Evolutionary conservation across 176 grass and related monocot species (phyloP).

Genomic region (Carex cristatella): DNA sequence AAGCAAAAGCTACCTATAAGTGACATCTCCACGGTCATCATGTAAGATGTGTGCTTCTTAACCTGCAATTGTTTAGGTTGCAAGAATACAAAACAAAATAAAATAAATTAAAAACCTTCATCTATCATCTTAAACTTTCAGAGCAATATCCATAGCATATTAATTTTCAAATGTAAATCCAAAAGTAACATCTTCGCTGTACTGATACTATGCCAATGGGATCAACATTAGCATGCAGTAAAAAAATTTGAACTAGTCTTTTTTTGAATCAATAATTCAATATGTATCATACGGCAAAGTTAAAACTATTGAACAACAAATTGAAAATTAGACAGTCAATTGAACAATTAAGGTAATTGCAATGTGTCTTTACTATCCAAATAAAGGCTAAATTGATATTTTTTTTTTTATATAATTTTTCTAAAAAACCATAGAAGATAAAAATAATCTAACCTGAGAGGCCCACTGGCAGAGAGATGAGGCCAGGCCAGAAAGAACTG

Average conservation of each 20-base stretch:
- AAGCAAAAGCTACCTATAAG: conserved; percentile 85
- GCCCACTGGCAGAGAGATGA: conserved; percentile 94
- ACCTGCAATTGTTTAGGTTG: conserved; percentile 41
- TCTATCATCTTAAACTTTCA: neutral
- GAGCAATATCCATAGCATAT: neutral
- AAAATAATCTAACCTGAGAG: conserved; percentile 54
- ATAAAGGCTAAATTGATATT: neutral
- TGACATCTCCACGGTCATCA: conserved; percentile 99
- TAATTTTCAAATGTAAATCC: neutral
- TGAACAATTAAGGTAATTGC: conserved; percentile 20
- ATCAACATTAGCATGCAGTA: neutral
- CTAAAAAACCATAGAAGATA: neutral
- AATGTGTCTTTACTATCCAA: neutral
- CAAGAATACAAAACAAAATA: neutral
- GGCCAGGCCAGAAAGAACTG: conserved; percentile 76
- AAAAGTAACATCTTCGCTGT: neutral
- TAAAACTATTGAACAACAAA: neutral
- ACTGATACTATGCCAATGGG: neutral
- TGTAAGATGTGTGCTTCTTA: conserved; percentile 93
- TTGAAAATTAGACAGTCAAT: conserved; percentile 3
- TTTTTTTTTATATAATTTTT: neutral
- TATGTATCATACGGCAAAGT: neutral
- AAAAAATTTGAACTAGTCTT: neutral
- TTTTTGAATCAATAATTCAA: neutral
- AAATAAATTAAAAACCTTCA: neutral